A percentile compares a stretch with the other conserved stretches of the same genome.
phyloP scores from a whole-genome alignment of 208 protist genomes.

The Wallacemonas collosoma region DNA sequence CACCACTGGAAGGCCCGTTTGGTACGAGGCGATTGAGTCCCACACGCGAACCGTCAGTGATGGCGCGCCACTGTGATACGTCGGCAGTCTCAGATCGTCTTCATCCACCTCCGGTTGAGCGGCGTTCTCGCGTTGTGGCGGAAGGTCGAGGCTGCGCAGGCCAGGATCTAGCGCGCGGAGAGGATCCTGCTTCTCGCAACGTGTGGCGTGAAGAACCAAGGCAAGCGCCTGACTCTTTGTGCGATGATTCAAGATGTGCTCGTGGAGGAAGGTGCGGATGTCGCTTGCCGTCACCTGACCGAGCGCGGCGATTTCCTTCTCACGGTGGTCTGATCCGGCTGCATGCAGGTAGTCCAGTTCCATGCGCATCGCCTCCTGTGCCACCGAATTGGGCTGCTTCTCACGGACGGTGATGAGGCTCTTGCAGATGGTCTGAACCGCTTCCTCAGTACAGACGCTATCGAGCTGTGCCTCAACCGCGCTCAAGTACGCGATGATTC shows the following conservation, averaged over 20 bases:
- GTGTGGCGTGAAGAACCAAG: constrained; percentile 44
- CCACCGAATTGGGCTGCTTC: constrained; percentile 55
- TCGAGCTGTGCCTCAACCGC: constrained; percentile 47
- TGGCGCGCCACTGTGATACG: constrained; percentile 21
- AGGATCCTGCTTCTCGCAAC: constrained; percentile 20
- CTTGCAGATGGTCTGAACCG: constrained; percentile 39
- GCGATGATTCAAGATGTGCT: constrained; percentile 43
- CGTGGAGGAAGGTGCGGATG: constrained; percentile 41
- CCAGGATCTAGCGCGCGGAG: constrained; percentile 1
- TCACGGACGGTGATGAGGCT: constrained; percentile 43
- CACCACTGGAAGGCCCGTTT: constrained; percentile 15
- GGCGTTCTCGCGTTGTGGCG: neutral
- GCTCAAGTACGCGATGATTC: constrained; percentile 67
- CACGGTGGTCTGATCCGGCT: constrained; percentile 30
- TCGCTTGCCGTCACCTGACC: constrained; percentile 28
- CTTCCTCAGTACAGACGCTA: constrained; percentile 34
- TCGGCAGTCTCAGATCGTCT: constrained; percentile 29
- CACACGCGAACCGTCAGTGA: constrained; percentile 23
- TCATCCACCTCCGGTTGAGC: constrained; percentile 14
- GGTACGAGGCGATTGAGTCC: constrained; percentile 24
- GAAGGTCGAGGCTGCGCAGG: neutral
- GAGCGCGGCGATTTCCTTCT: constrained; percentile 42
- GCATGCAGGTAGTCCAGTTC: constrained; percentile 35
- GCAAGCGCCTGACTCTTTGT: constrained; percentile 36
- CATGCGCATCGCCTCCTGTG: constrained; percentile 37